Percentiles rank a stretch among this genome's conserved stretches.
These are phyloP conservation scores for Fusarium udum DNA, from an alignment of 2,329 filamentous ascomycete species.

Conservation along the genomic window DNA sequence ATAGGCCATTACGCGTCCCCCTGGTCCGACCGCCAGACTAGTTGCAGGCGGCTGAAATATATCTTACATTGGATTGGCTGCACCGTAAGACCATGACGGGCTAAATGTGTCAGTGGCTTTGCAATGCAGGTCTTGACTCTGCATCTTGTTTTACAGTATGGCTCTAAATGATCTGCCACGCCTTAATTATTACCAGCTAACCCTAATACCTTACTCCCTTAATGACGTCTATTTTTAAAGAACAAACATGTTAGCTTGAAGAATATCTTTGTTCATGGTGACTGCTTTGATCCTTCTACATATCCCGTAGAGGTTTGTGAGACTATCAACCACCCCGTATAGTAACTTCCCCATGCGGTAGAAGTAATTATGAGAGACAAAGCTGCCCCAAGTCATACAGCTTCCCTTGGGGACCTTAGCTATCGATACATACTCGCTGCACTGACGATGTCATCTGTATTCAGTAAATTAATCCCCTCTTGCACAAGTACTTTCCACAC, in stretches of 20 bases:
- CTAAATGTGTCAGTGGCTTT: neutral
- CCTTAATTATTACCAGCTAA: neutral
- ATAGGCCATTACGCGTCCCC: neutral
- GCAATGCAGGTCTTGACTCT: neutral
- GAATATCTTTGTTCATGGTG: neutral
- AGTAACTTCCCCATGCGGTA: neutral
- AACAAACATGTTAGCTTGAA: neutral
- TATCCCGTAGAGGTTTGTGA: fast-evolving
- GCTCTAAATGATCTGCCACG: neutral
- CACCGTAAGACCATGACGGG: neutral
- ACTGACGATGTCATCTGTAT: neutral
- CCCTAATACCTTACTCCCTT: neutral
- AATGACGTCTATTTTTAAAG: fast-evolving
- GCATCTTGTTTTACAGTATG: neutral
- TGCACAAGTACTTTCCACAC: neutral
- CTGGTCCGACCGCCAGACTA: neutral
- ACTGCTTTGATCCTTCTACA: neutral
- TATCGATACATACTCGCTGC: neutral
- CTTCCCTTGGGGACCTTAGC: neutral
- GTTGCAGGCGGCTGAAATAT: neutral
- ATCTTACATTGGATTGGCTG: neutral
- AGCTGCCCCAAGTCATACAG: neutral
- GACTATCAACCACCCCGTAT: neutral
- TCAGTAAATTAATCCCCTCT: neutral
- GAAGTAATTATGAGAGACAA: neutral